phyloP scores from a whole-genome alignment of 306 rosid genomes.

The Vigna angularis region DNA sequence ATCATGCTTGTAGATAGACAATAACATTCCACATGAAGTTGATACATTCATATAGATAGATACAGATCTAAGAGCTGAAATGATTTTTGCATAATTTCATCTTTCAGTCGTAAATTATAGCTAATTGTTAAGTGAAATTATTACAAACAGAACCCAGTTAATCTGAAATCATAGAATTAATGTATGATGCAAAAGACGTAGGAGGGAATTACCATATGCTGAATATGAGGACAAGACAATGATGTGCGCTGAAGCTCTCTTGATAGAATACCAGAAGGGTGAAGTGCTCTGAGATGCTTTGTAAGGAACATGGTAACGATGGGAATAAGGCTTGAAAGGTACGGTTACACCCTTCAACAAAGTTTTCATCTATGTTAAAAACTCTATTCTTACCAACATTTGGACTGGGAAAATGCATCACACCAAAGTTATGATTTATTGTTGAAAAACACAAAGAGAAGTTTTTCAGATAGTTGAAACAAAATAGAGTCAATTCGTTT shows the following conservation, averaged over 20 bases:
- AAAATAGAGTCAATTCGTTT: neutral
- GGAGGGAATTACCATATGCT: constrained; percentile 65
- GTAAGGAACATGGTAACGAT: constrained; percentile 68
- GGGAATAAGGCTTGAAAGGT: constrained; percentile 70
- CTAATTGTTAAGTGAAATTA: constrained; percentile 8
- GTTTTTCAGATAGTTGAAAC: constrained; percentile 7
- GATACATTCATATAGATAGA: neutral
- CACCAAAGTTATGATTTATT: neutral
- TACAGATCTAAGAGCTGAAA: constrained; percentile 49
- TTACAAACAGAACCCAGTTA: neutral
- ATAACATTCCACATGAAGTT: neutral
- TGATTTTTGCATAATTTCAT: constrained; percentile 50
- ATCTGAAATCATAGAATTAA: constrained; percentile 5
- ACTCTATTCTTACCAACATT: neutral
- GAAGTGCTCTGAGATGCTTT: constrained; percentile 66
- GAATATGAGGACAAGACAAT: constrained; percentile 84
- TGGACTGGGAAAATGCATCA: neutral
- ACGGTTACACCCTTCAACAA: constrained; percentile 67
- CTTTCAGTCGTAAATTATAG: constrained; percentile 34
- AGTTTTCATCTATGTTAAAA: constrained; percentile 18
- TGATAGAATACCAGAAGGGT: constrained; percentile 89
- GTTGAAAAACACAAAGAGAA: neutral
- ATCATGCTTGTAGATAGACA: constrained; percentile 10
- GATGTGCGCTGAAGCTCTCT: constrained; percentile 89
- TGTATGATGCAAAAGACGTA: neutral